phyloP scores from a whole-genome alignment of 2,329 filamentous ascomycete genomes.

The Helotiales sp. region DNA sequence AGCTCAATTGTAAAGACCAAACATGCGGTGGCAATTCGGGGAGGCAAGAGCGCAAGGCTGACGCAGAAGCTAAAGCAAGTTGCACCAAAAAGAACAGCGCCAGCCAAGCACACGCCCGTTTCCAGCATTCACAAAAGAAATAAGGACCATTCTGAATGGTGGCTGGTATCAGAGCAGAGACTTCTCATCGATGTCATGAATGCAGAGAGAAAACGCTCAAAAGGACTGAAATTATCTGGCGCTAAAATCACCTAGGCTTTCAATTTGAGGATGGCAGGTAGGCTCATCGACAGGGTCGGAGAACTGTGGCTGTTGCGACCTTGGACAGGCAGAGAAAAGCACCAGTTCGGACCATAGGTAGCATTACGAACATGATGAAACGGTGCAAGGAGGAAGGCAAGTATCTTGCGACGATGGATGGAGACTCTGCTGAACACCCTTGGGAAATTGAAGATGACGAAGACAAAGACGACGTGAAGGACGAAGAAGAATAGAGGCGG shows the following conservation, averaged over 20 bases:
- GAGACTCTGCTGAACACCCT: background rate
- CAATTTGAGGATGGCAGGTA: background rate
- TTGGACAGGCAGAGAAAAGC: background rate
- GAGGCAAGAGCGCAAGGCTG: background rate
- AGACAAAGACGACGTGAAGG: background rate
- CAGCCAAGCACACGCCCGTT: background rate
- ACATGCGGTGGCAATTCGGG: background rate
- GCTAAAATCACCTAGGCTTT: background rate
- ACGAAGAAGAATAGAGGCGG: background rate
- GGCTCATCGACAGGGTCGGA: background rate
- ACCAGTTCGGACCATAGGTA: background rate
- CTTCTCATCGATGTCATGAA: background rate
- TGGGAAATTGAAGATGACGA: background rate
- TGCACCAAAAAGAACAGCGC: background rate
- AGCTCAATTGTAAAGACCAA: background rate
- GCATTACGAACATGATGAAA: background rate
- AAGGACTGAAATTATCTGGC: background rate
- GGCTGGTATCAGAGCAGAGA: background rate
- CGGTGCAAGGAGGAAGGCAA: background rate
- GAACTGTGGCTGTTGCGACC: background rate
- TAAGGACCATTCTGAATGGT: background rate
- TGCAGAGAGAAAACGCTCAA: background rate
- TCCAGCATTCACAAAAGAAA: background rate
- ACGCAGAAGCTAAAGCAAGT: background rate
- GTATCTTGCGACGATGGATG: background rate